Conservation (phyloP, 345 rosid species). For the Balakata baccata region DNA sequence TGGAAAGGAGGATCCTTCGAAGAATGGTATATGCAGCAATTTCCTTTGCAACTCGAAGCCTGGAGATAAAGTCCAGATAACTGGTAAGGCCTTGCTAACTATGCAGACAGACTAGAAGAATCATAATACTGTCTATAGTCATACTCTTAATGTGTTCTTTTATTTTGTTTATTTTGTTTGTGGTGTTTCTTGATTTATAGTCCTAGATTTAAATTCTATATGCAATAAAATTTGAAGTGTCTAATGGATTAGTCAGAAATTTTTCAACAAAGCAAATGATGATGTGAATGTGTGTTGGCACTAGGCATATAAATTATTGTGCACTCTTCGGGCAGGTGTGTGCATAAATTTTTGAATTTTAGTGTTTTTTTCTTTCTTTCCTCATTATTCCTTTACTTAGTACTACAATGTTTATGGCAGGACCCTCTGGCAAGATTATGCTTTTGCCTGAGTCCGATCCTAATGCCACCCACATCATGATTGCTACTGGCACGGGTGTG, state of each 20-base stretch:
- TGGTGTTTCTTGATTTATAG: not conserved
- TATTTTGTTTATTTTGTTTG: not conserved
- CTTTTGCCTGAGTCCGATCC: conserved; percentile 90
- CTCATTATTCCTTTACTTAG: not conserved
- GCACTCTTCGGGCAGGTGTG: not conserved
- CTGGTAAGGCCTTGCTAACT: conserved; percentile 46
- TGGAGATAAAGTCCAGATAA: conserved; percentile 81
- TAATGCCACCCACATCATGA: conserved; percentile 89
- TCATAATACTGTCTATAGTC: not conserved
- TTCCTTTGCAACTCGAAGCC: conserved; percentile 87
- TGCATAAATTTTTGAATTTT: not conserved
- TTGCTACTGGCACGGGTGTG: conserved; percentile 93
- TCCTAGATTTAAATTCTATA: not conserved
- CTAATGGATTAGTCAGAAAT: not conserved
- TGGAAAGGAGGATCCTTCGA: conserved; percentile 88
- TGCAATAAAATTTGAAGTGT: not conserved
- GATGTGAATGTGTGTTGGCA: too few species aligned
- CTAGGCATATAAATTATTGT: too few species aligned
- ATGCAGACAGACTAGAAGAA: conserved; percentile 6
- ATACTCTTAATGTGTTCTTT: not conserved
- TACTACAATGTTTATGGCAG: conserved; percentile 38
- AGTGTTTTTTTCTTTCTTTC: not conserved
- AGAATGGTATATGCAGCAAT: conserved; percentile 88
- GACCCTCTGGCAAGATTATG: conserved; percentile 96
- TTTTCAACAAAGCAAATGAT: not conserved